Evolutionary conservation across 2,329 filamentous ascomycete species (phyloP).

Genomic region (Didymella segeticola): DNA sequence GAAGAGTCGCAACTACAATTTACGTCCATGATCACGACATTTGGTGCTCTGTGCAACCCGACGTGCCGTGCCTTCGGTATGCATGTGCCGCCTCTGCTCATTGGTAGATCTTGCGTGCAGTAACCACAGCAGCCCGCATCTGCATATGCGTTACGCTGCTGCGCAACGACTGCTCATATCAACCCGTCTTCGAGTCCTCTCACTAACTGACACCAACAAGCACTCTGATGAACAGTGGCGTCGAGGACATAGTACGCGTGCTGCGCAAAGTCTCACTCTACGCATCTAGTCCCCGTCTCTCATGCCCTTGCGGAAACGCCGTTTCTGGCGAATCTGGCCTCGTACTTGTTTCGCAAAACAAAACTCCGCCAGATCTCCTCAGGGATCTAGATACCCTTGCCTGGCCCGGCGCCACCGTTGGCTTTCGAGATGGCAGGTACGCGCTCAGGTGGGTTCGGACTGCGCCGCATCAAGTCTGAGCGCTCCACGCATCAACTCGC

Average conservation of each 20-base stretch:
- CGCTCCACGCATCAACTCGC: slow-evolving; percentile 4
- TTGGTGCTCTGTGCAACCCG: slow-evolving; percentile 1
- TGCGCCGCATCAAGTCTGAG: slow-evolving; percentile 8
- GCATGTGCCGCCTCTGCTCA: neutral
- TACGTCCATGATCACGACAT: slow-evolving; percentile 4
- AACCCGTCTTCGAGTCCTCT: neutral
- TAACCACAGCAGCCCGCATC: slow-evolving; percentile 5
- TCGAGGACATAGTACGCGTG: slow-evolving; percentile 9
- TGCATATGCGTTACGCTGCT: slow-evolving; percentile 4
- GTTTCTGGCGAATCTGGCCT: slow-evolving; percentile 1
- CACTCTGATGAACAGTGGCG: neutral
- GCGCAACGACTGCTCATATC: neutral
- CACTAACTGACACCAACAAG: neutral
- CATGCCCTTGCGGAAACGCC: slow-evolving; percentile 15
- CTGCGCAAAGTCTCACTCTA: slow-evolving; percentile 3
- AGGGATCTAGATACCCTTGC: neutral
- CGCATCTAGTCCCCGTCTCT: slow-evolving; percentile 1
- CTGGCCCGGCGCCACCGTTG: neutral
- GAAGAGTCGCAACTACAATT: neutral
- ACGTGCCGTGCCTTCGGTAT: slow-evolving; percentile 2
- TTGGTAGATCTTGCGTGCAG: slow-evolving; percentile 15
- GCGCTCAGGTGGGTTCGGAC: slow-evolving; percentile 6
- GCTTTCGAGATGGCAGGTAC: slow-evolving; percentile 8
- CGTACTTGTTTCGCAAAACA: slow-evolving; percentile 6
- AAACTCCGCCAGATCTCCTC: neutral